Percentiles rank a stretch among this genome's conserved stretches.
These are phyloP conservation scores for Coemansia sp. DNA, from an alignment of 192 early-diverging fungal species.

Conservation along the genomic window DNA sequence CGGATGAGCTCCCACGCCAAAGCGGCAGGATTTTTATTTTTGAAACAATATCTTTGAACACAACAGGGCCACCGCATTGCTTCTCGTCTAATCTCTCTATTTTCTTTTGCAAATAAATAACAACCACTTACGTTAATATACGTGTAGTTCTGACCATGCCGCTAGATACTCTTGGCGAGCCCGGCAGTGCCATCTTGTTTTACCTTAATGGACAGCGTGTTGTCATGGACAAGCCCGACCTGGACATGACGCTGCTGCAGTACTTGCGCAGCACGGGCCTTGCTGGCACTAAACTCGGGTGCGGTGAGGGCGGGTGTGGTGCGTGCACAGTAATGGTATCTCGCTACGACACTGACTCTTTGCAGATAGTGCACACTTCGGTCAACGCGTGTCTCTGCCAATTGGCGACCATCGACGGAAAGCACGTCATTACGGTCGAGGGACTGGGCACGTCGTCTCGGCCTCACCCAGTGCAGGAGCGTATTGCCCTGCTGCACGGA, in stretches of 20 bases:
- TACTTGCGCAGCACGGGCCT: constrained; percentile 64
- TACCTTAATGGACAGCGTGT: constrained; percentile 62
- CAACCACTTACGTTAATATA: no score
- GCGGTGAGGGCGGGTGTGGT: constrained; percentile 74
- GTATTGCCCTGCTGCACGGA: constrained; percentile 69
- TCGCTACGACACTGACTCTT: constrained; percentile 48
- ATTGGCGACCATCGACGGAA: constrained; percentile 67
- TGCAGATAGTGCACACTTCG: constrained; percentile 45
- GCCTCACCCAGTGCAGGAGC: constrained; percentile 75
- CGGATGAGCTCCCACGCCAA: no score
- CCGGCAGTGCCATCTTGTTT: constrained; percentile 55
- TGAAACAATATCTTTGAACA: no score
- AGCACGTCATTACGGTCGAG: constrained; percentile 81
- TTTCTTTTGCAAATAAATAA: no score
- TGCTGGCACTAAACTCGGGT: constrained; percentile 79
- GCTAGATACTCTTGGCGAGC: no score
- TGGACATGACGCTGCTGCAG: constrained; percentile 63
- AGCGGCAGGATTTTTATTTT: no score
- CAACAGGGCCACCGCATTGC: no score
- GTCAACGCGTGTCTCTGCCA: constrained; percentile 74
- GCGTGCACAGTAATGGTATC: constrained; percentile 82
- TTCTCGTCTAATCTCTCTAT: no score
- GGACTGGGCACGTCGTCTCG: constrained; percentile 66
- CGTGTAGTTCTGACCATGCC: no score
- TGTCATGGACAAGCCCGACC: constrained; percentile 56